Base-by-base conservation (phyloP, 257 asterid genomes). In the Agastache rugosa region DNA sequence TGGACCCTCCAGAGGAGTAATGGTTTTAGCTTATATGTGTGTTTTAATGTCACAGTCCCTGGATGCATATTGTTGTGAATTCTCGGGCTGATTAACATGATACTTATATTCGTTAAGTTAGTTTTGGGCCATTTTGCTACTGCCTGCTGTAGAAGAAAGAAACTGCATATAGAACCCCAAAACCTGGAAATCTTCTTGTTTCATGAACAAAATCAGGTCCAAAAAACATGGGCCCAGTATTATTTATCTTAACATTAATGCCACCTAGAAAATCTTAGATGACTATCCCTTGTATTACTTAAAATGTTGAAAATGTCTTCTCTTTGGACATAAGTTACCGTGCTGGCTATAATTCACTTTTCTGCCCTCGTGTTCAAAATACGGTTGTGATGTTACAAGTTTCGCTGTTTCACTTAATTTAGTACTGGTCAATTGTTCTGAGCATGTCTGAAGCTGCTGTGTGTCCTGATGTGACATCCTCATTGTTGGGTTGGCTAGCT, bases 111-210 rank as follows among this genome's bases (percentile, higher is more conserved):
- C 6, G 11, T 39, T 39, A 39, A 39, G 12, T 37, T 41, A 62
- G 42, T 58, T 71, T 71, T 37, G 29, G 67, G 67, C 54, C 42
- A 55, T 70, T 55, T 5, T 55, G 12, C 31, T 34, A 23, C 35
- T 54, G 65, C 42, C 25, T 35, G 31, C 58, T 58, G 12, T 6
- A 39, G 42, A 71, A 50, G 31, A 34, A 69, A 9, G 23, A n/a
- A 50, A 35, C 9, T 53, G 74, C 39, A 69, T 69, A 1, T n/a
- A 4, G 31, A 45, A 45, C 51, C 51, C 51, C 51, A 12, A 45
- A 45, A 1, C 51, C 19, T 45, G 51, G 51, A 39, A 45, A 12
- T 45, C 51, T 45, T 12, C 51, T 14, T 45, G 51, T 45, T 45
- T 45, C 19, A 45, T 45, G 17, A 45, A 12, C 17, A 12, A 14